These are phyloP conservation scores for Amoebophrya sp. DNA, from an alignment of 169 alveolate genomes.

Conservation along the genomic window DNA sequence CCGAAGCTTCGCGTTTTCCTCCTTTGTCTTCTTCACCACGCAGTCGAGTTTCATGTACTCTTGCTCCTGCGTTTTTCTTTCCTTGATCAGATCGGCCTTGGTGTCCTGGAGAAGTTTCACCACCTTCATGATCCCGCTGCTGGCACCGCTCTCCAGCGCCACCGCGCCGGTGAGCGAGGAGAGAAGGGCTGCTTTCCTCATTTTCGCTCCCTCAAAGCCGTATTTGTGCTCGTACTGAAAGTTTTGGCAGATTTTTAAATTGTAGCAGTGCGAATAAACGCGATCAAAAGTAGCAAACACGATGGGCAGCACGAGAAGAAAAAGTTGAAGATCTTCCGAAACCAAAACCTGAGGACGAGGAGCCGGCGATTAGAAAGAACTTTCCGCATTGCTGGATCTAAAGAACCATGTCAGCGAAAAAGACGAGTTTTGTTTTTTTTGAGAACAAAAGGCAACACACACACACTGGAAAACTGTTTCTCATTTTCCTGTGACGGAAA, in stretches of 20 bases:
- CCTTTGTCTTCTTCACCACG: slow-evolving; percentile 10
- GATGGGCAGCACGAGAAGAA: neutral
- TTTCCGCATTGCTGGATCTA: no score
- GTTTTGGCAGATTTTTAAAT: neutral
- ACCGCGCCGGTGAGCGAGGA: neutral
- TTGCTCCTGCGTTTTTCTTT: neutral
- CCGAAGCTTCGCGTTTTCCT: neutral
- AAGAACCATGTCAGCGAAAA: no score
- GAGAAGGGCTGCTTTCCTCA: neutral
- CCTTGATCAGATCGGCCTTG: neutral
- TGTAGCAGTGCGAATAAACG: neutral
- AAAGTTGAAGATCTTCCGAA: neutral
- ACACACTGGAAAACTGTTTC: no score
- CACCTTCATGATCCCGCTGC: slow-evolving; percentile 7
- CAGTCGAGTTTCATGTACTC: slow-evolving; percentile 17
- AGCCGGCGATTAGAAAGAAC: no score
- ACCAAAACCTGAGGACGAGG: no score
- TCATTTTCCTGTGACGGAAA: no score
- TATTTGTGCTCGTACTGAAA: neutral
- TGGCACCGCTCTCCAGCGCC: neutral
- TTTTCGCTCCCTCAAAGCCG: neutral
- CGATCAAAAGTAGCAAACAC: neutral
- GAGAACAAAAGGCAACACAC: no score
- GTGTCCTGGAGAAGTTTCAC: neutral
- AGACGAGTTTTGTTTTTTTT: no score